Percentiles rank a stretch among this genome's conserved stretches.
Evolutionary conservation across 768 basidiomycete genomes (phyloP).

Genomic region (Rhizopogon sp.): DNA sequence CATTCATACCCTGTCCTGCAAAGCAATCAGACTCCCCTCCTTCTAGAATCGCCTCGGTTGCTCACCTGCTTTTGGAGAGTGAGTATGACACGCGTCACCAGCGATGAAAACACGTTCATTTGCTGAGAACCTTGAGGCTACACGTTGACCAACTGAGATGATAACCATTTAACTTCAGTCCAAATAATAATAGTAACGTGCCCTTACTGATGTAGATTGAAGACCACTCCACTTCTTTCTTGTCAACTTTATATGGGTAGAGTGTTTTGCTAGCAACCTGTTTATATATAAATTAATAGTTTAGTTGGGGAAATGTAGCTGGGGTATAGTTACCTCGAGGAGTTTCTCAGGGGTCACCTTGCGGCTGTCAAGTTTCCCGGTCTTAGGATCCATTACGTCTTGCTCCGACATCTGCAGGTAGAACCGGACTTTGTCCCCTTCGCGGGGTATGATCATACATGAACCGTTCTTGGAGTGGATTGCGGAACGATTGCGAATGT

Average conservation of each 20-base stretch:
- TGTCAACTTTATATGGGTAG: conserved; percentile 47
- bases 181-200: neutral
- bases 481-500: conserved; percentile 58
- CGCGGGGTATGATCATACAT: conserved; percentile 72
- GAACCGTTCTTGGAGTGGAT: conserved; percentile 70
- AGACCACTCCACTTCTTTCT: conserved; percentile 61
- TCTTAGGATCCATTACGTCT: conserved; percentile 37
- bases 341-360: conserved; percentile 46
- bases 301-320: neutral
- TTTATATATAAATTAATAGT: conserved; percentile 13
- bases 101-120: conserved; percentile 68
- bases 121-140: conserved; percentile 57
- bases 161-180: neutral
- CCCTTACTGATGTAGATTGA: conserved; percentile 63
- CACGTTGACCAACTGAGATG: conserved; percentile 62
- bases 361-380: conserved; percentile 50
- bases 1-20: conserved; percentile 72
- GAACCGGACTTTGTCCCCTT: conserved; percentile 60
- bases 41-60: neutral
- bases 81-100: conserved; percentile 71
- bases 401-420: conserved; percentile 63
- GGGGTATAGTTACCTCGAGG: conserved; percentile 37
- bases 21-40: neutral
- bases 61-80: conserved; percentile 61
- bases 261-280: conserved; percentile 51